Conservation (phyloP, 2,329 filamentous ascomycete genomes). For the Neobulgaria alba region DNA sequence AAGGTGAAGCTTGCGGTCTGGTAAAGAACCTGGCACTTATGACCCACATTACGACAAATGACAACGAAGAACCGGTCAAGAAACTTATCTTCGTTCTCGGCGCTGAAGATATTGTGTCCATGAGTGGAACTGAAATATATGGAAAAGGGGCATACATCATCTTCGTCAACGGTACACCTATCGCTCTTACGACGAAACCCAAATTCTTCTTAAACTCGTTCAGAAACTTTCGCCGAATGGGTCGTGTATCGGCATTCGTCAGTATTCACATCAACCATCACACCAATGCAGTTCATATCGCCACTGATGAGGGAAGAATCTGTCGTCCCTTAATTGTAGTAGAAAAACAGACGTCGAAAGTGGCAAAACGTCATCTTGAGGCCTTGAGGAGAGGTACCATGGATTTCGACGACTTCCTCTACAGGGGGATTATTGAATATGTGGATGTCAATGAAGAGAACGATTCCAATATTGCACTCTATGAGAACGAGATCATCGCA, state of each 20-base stretch:
- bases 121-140: slow-evolving; percentile 83
- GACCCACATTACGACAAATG: slow-evolving; percentile 98
- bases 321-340: slow-evolving; percentile 95
- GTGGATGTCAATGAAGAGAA: slow-evolving; percentile 98
- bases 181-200: slow-evolving; percentile 77
- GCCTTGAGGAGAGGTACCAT: slow-evolving; percentile 75
- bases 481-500: slow-evolving; percentile 73
- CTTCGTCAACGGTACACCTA: slow-evolving; percentile 90
- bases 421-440: slow-evolving; percentile 86
- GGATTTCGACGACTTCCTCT: slow-evolving; percentile 90
- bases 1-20: slow-evolving; percentile 95
- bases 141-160: slow-evolving; percentile 77
- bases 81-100: slow-evolving; percentile 82
- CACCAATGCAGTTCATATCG: slow-evolving; percentile 85
- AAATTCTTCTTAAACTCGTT: slow-evolving; percentile 82
- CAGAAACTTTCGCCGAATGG: slow-evolving; percentile 76
- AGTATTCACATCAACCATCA: slow-evolving; percentile 95
- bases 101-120: slow-evolving; percentile 69
- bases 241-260: slow-evolving; percentile 90
- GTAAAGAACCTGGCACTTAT: slow-evolving; percentile 97
- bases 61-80: slow-evolving; percentile 83
- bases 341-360: slow-evolving; percentile 74
- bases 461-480: slow-evolving; percentile 85
- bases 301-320: slow-evolving; percentile 93
- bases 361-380: slow-evolving; percentile 70